phyloP scores from a whole-genome alignment of 768 basidiomycete genomes.

The Lentinula guzmanii region DNA sequence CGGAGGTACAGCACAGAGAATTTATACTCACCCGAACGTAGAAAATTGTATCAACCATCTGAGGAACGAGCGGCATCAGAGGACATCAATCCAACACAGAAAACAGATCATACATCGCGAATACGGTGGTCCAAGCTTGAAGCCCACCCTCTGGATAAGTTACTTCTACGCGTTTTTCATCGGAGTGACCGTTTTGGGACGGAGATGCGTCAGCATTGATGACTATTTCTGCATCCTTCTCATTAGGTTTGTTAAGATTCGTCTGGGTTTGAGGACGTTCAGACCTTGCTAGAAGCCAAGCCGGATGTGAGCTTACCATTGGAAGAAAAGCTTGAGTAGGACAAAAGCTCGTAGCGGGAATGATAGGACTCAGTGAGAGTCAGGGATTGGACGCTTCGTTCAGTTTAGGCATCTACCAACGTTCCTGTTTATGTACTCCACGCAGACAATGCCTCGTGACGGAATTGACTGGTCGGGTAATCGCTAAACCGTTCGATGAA shows the following conservation, averaged over 20 bases:
- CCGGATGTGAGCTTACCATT: not conserved
- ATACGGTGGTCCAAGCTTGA: not conserved
- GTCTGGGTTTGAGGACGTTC: not conserved
- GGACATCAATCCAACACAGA: not conserved
- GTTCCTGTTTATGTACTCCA: not conserved
- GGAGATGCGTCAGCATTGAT: not conserved
- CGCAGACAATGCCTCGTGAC: not conserved
- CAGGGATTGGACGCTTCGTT: too few species aligned
- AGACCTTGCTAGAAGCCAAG: not conserved
- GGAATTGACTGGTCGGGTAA: not conserved
- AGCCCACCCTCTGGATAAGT: not conserved
- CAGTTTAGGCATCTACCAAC: too few species aligned
- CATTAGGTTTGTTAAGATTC: not conserved
- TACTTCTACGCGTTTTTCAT: not conserved
- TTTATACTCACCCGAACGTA: not conserved
- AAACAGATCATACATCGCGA: not conserved
- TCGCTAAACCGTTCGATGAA: not conserved
- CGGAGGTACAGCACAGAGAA: not conserved
- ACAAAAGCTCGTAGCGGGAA: not conserved
- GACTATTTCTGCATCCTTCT: not conserved
- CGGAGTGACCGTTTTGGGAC: not conserved
- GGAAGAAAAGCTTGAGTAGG: not conserved
- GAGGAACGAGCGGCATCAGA: not conserved
- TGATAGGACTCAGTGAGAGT: not conserved
- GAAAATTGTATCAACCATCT: slow-evolving; percentile 1